These are phyloP conservation scores for Xylaria sp. DNA, from an alignment of 2,329 filamentous ascomycete species.

Conservation along the genomic window DNA sequence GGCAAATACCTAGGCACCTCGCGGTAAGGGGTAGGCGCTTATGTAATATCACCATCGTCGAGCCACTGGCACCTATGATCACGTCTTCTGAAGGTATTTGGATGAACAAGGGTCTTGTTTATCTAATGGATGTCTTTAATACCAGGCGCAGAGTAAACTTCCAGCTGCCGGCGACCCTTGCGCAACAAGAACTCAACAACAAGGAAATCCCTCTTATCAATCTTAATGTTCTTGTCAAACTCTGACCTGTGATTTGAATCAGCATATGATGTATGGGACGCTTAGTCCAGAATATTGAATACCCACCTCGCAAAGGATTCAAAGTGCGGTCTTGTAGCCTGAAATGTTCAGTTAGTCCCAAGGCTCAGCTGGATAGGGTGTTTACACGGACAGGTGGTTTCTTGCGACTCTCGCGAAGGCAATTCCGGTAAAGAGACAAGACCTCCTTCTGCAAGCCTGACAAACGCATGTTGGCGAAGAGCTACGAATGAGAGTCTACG, in stretches of 20 bases:
- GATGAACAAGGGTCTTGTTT: too few relatives aligned
- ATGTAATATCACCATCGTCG: too few relatives aligned
- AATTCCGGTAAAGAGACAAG: constrained; percentile 81
- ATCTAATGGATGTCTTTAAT: constrained; percentile 71
- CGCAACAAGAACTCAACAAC: constrained; percentile 84
- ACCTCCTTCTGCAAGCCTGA: constrained; percentile 93
- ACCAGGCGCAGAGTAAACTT: constrained; percentile 76
- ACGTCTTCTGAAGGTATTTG: not conserved
- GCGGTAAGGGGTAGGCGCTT: too few relatives aligned
- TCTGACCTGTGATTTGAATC: constrained; percentile 58
- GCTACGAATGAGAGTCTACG: not conserved
- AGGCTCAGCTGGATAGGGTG: not conserved
- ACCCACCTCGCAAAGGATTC: constrained; percentile 64
- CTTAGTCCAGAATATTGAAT: not conserved
- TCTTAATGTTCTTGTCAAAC: constrained; percentile 69
- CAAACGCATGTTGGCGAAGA: constrained; percentile 50
- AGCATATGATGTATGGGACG: constrained; percentile 9
- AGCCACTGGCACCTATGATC: not conserved
- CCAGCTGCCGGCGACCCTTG: constrained; percentile 79
- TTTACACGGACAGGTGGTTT: constrained; percentile 69
- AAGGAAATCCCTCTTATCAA: constrained; percentile 84
- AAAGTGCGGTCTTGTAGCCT: constrained; percentile 65
- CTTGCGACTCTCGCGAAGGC: constrained; percentile 76
- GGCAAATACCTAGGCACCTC: too few relatives aligned
- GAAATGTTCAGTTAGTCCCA: constrained; percentile 10